Evolutionary conservation across 2,329 filamentous ascomycete species (phyloP).

Genomic region (Alternaria tenuissima): DNA sequence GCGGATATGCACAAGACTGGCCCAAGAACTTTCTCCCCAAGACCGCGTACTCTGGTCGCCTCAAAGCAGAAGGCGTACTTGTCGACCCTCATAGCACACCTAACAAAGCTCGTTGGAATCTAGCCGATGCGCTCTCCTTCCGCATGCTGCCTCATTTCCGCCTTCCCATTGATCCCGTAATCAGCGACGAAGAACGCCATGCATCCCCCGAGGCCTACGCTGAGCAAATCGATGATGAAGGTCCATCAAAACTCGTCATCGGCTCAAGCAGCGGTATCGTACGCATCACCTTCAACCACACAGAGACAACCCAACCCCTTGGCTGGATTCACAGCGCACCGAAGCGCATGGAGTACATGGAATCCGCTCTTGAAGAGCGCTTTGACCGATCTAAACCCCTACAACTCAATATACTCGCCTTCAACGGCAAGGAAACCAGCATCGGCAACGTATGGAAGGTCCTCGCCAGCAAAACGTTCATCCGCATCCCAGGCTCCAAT

Average conservation of each 20-base stretch:
- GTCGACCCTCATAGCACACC: slow-evolving; percentile 20
- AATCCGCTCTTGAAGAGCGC: slow-evolving; percentile 40
- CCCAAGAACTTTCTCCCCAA: slow-evolving; percentile 53
- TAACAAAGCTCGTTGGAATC: slow-evolving; percentile 43
- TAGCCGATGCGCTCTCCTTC: slow-evolving; percentile 43
- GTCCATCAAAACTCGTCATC: slow-evolving; percentile 25
- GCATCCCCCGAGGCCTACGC: slow-evolving; percentile 11
- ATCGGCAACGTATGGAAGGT: slow-evolving; percentile 46
- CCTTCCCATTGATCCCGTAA: slow-evolving; percentile 33
- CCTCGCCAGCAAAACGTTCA: slow-evolving; percentile 39
- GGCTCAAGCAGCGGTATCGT: slow-evolving; percentile 37
- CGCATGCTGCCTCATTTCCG: slow-evolving; percentile 38
- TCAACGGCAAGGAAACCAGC: slow-evolving; percentile 53
- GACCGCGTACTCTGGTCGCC: slow-evolving; percentile 22
- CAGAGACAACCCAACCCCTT: slow-evolving; percentile 24
- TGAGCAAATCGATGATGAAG: slow-evolving; percentile 27
- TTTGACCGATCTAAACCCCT: slow-evolving; percentile 44
- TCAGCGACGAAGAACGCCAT: slow-evolving; percentile 19
- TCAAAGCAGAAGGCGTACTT: not conserved
- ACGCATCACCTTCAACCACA: slow-evolving; percentile 38
- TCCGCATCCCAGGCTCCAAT: slow-evolving; percentile 52
- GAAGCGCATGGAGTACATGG: slow-evolving; percentile 26
- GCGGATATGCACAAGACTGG: slow-evolving; percentile 45
- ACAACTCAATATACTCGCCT: slow-evolving; percentile 44
- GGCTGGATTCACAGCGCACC: slow-evolving; percentile 15